phyloP scores from a whole-genome alignment of 1,284 basidiomycete genomes.

The Ceratobasidium sp. region DNA sequence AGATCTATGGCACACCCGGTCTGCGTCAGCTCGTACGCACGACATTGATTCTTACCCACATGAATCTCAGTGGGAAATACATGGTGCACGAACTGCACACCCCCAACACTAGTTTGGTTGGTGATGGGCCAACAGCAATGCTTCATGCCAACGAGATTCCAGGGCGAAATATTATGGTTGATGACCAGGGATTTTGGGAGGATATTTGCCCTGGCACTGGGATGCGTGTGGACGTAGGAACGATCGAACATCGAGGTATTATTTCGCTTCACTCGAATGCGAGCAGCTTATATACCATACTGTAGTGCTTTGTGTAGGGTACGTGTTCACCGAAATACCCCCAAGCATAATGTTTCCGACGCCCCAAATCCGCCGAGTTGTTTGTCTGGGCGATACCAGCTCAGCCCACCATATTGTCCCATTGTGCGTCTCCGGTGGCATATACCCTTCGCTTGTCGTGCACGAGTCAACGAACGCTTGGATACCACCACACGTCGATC shows the following conservation, averaged over 20 bases:
- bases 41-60: conserved; percentile 75
- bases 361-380: conserved; percentile 72
- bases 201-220: conserved; percentile 61
- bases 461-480: conserved; percentile 91
- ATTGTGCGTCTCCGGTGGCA: conserved; percentile 60
- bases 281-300: conserved; percentile 11
- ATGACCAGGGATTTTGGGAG: conserved; percentile 77
- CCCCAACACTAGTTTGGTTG: conserved; percentile 47
- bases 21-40: conserved; percentile 80
- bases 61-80: conserved; percentile 72
- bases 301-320: conserved; percentile 85
- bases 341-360: conserved; percentile 62
- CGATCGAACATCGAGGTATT: conserved; percentile 82
- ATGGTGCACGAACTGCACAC: conserved; percentile 84
- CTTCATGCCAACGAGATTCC: conserved; percentile 74
- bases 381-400: conserved; percentile 81
- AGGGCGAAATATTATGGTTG: conserved; percentile 72
- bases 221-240: conserved; percentile 77
- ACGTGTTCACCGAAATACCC: conserved; percentile 80
- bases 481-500: conserved; percentile 68
- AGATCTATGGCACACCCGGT: conserved; percentile 87
- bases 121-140: conserved; percentile 58
- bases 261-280: conserved; percentile 42
- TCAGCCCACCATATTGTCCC: conserved; percentile 68
- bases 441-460: conserved; percentile 55